Evolutionary conservation across 129 eudicot genomes (phyloP).

Genomic region (Centaurea solstitialis): DNA sequence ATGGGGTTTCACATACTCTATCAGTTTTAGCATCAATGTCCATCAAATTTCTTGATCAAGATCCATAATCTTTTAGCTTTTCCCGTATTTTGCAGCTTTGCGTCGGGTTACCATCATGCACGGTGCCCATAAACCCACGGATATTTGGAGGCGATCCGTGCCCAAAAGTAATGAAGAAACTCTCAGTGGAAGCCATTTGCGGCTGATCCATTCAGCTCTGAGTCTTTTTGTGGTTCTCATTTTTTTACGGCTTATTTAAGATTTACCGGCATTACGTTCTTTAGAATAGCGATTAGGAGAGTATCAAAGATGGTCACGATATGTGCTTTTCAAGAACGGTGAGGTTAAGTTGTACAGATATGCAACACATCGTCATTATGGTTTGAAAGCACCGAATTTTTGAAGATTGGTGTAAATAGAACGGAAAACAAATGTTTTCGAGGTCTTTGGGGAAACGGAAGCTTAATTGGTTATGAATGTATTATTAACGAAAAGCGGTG

Average conservation of each 20-base stretch:
- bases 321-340: conserved; percentile 45
- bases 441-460: conserved; percentile 2
- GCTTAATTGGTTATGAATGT: neutral
- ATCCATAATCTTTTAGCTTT: neutral
- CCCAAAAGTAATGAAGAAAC: conserved; percentile 79
- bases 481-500: conserved; percentile 31
- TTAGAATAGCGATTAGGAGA: neutral
- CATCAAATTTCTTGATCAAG: neutral
- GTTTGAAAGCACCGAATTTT: conserved; percentile 45
- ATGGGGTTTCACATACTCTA: neutral
- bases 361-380: conserved; percentile 61
- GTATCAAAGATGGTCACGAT: conserved; percentile 19
- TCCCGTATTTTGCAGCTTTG: conserved; percentile 57
- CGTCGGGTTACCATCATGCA: conserved; percentile 72
- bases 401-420: conserved; percentile 43
- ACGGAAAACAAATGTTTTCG: conserved; percentile 1
- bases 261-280: neutral
- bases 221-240: conserved; percentile 6
- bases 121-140: conserved; percentile 70
- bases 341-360: conserved; percentile 86
- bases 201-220: conserved; percentile 39
- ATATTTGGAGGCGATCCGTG: conserved; percentile 96
- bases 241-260: neutral
- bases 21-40: neutral
- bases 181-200: conserved; percentile 91